Evolutionary conservation across 1,284 basidiomycete genomes (phyloP).

Genomic region (Wolfiporia cocos): DNA sequence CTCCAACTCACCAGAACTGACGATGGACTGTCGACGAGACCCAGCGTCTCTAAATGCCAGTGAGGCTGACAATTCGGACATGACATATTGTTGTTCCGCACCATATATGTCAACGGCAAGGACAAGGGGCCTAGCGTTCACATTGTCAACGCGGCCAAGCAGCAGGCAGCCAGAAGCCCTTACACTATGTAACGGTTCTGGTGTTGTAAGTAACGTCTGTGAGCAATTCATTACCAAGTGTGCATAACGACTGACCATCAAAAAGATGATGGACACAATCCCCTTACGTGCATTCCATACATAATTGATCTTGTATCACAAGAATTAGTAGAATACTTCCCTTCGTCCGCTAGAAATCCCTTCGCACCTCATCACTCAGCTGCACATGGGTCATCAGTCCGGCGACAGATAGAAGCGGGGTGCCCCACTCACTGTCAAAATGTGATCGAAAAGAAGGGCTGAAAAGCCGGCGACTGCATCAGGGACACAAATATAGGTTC

Average conservation of each 20-base stretch:
- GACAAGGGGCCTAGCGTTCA: slow-evolving; percentile 24
- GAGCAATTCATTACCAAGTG: neutral
- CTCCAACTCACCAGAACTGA: slow-evolving; percentile 2
- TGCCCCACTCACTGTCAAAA: slow-evolving; percentile 20
- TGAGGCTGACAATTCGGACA: slow-evolving; percentile 10
- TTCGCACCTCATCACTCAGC: slow-evolving; percentile 23
- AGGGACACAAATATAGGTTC: neutral
- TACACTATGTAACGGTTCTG: slow-evolving; percentile 28
- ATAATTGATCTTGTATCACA: slow-evolving; percentile 15
- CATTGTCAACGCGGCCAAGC: too few species aligned
- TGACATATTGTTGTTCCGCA: too few species aligned
- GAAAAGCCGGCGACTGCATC: slow-evolving; percentile 23
- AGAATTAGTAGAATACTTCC: neutral
- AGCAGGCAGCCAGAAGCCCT: slow-evolving; percentile 7
- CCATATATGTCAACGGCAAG: slow-evolving; percentile 25
- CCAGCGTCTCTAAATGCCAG: slow-evolving; percentile 10
- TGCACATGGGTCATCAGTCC: slow-evolving; percentile 6
- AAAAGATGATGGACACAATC: slow-evolving; percentile 25
- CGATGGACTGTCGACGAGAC: slow-evolving; percentile 1
- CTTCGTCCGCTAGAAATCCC: neutral
- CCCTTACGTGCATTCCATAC: slow-evolving; percentile 22
- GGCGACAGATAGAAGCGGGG: neutral
- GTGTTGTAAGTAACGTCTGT: neutral
- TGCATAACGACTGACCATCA: slow-evolving; percentile 18
- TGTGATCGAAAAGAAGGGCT: slow-evolving; percentile 24